Conservation (phyloP, 306 rosid species). For the Rosa chinensis region DNA sequence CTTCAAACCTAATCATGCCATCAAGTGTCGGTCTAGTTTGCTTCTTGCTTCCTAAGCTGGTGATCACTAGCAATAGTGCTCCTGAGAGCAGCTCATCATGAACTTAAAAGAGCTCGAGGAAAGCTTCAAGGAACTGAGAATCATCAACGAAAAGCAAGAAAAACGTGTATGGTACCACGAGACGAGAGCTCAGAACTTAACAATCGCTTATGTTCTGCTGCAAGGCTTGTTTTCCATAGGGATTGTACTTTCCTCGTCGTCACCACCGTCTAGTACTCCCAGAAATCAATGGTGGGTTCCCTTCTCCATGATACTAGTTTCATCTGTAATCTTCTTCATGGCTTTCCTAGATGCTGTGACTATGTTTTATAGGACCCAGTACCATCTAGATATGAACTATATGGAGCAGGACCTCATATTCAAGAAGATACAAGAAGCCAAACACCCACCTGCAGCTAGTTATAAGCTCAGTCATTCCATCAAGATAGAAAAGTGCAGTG, state of each 20-base stretch:
- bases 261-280: background rate
- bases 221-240: background rate
- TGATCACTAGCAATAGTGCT: no score
- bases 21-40: no score
- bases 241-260: background rate
- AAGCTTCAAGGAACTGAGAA: background rate
- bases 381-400: conserved; percentile 1
- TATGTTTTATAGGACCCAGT: conserved; percentile 10
- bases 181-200: conserved; percentile 14
- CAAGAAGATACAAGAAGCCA: background rate
- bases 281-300: conserved; percentile 6
- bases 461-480: background rate
- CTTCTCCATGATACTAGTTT: background rate
- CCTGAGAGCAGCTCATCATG: background rate
- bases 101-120: background rate
- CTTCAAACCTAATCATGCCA: no score
- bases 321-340: conserved; percentile 7
- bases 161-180: background rate
- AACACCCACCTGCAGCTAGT: background rate
- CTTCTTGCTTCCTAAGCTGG: no score
- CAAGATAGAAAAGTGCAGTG: background rate
- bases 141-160: background rate
- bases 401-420: background rate
- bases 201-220: background rate
- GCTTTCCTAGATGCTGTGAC: background rate